Evolutionary conservation across 1,284 basidiomycete species (phyloP).

Genomic region (Singerocomus rubriflavus): DNA sequence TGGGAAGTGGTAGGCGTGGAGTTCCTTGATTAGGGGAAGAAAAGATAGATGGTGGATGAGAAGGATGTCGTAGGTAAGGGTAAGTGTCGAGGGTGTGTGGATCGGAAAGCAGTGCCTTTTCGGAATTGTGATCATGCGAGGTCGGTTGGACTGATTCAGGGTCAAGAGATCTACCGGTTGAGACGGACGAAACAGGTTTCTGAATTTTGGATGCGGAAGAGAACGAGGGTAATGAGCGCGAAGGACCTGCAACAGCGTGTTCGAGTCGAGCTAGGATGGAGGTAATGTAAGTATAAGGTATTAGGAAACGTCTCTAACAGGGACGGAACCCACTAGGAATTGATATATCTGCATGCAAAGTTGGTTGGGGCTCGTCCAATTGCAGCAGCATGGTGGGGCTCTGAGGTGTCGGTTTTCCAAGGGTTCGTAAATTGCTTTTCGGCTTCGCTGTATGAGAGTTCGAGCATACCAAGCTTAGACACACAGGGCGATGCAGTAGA

Average conservation of each 20-base stretch:
- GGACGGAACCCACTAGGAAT: constrained; percentile 15
- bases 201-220: constrained; percentile 11
- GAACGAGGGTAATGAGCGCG: constrained; percentile 4
- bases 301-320: background rate
- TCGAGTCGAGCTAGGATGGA: constrained; percentile 12
- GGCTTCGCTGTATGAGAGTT: constrained; percentile 7
- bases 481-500: constrained; percentile 2
- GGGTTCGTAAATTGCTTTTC: constrained; percentile 9
- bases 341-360: constrained; percentile 1
- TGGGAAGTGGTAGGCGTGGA: constrained; percentile 7
- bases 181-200: constrained; percentile 1
- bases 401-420: constrained; percentile 9
- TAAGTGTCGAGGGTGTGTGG: background rate
- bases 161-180: constrained; percentile 10
- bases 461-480: constrained; percentile 10
- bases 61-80: constrained; percentile 17
- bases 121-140: background rate
- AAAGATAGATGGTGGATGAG: constrained; percentile 18
- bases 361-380: constrained; percentile 2
- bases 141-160: constrained; percentile 3
- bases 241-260: constrained; percentile 7
- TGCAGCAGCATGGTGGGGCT: background rate
- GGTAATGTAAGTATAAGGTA: constrained; percentile 5
- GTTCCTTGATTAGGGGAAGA: constrained; percentile 10
- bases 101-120: constrained; percentile 1